Evolutionary conservation across 768 basidiomycete species (phyloP), one percentile per base, ranked within the genome.

Genomic region (Rhodotorula kratochvilovae): DNA sequence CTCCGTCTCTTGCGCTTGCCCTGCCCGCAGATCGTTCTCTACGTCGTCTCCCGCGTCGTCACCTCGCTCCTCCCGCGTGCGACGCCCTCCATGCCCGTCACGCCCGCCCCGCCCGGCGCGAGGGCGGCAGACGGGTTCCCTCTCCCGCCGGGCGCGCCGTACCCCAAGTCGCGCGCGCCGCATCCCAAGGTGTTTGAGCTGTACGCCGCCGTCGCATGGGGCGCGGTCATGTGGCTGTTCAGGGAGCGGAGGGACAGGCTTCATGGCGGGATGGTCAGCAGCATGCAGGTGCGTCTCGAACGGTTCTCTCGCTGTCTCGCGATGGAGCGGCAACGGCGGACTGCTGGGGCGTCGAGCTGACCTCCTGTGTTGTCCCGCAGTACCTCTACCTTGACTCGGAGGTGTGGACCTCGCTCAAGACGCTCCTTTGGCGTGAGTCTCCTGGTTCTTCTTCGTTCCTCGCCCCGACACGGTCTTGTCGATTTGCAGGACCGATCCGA

Each of bases 311-410:
- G 11, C 25, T n/a, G n/a, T 17, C 4, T n/a, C n/a, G n/a, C n/a
- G n/a, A n/a, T n/a, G n/a, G n/a, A n/a, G n/a, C n/a, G n/a, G n/a
- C n/a, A n/a, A n/a, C n/a, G n/a, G n/a, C n/a, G n/a, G n/a, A n/a
- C n/a, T n/a, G n/a, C n/a, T n/a, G 51, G 42, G 43, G 19, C 23
- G 4, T 17, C 16, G 45, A 25, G 11, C 31, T 48, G 19, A 15
- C 35, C 23, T 35, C 17, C 5, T 43, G n/a, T n/a, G 10, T 42
- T 42, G 16, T 16, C 42, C 10, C 42, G 51, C 68, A 74, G 67
- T 99, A 98, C 81, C 84, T 99, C 50, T 99, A 98, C 82, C 87
- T 88, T 50, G 92, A 98, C 80, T 94, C 92, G 29, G 91, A 98
- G 71, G 81, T 82, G 54, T 98, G 94, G 93, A 86, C 84, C 60